Evolutionary conservation across 2,329 filamentous ascomycete species (phyloP).

Genomic region (Hypoxylon sp.): DNA sequence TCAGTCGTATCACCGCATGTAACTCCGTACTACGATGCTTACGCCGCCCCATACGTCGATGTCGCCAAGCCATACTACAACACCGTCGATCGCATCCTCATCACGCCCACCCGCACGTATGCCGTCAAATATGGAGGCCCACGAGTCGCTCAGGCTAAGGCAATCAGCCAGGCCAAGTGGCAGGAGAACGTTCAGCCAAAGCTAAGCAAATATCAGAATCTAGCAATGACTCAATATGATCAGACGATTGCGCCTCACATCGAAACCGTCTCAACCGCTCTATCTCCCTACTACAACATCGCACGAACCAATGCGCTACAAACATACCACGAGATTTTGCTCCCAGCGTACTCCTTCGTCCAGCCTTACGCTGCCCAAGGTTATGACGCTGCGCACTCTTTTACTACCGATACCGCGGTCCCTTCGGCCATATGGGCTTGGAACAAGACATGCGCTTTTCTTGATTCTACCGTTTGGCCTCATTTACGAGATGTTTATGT

Average conservation of each 20-base stretch:
- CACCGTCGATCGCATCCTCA: slow-evolving; percentile 72
- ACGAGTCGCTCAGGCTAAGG: slow-evolving; percentile 75
- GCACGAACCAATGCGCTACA: slow-evolving; percentile 74
- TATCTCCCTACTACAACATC: slow-evolving; percentile 81
- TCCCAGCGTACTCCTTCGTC: slow-evolving; percentile 82
- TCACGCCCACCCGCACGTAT: slow-evolving; percentile 77
- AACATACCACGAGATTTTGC: slow-evolving; percentile 78
- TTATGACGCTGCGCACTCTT: slow-evolving; percentile 76
- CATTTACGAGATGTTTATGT: slow-evolving; percentile 84
- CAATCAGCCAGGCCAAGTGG: slow-evolving; percentile 81
- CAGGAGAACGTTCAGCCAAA: slow-evolving; percentile 82
- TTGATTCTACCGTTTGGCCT: slow-evolving; percentile 85
- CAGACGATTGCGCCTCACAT: slow-evolving; percentile 81
- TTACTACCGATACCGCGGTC: slow-evolving; percentile 78
- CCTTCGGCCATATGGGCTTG: slow-evolving; percentile 81
- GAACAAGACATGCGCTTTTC: slow-evolving; percentile 77
- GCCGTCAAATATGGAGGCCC: slow-evolving; percentile 83
- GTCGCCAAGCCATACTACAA: slow-evolving; percentile 82
- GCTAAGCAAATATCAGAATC: slow-evolving; percentile 73
- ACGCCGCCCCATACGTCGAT: slow-evolving; percentile 87
- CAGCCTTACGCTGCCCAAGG: slow-evolving; percentile 80
- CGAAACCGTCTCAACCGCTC: slow-evolving; percentile 67
- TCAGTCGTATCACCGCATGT: slow-evolving; percentile 78
- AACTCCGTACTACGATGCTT: slow-evolving; percentile 86
- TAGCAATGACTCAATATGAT: slow-evolving; percentile 77